Evolutionary conservation across 2,329 filamentous ascomycete species (phyloP).

Genomic region (Purpureocillium takamizusanense): DNA sequence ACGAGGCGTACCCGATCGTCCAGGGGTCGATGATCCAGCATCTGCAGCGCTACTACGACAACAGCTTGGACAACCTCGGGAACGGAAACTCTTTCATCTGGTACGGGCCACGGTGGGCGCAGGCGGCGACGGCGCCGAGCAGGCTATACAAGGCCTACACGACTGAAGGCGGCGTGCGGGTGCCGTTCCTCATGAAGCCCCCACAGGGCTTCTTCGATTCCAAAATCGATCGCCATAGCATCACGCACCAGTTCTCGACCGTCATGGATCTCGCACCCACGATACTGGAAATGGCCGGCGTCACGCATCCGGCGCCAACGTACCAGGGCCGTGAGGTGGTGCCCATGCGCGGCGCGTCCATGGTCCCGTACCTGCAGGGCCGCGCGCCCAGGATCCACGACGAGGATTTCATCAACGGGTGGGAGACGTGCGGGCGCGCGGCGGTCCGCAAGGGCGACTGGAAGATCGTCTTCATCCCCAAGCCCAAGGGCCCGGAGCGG

Average conservation of each 20-base stretch:
- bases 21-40: constrained; percentile 40
- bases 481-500: constrained; percentile 15
- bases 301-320: constrained; percentile 23
- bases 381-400: constrained; percentile 29
- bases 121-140: constrained; percentile 26
- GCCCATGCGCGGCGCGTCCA: constrained; percentile 33
- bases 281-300: constrained; percentile 32
- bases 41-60: constrained; percentile 48
- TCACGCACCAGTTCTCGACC: constrained; percentile 35
- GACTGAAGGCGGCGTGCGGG: constrained; percentile 40
- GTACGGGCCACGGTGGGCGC: constrained; percentile 49
- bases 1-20: constrained; percentile 49
- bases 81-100: constrained; percentile 48
- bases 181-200: constrained; percentile 34
- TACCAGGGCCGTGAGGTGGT: constrained; percentile 37
- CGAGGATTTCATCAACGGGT: constrained; percentile 15
- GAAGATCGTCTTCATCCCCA: constrained; percentile 21
- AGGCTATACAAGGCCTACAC: constrained; percentile 28
- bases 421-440: constrained; percentile 23
- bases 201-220: constrained; percentile 9
- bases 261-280: constrained; percentile 37
- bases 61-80: constrained; percentile 41
- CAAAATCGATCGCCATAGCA: constrained; percentile 10
- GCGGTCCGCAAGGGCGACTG: constrained; percentile 24
- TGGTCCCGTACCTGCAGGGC: constrained; percentile 4